A percentile compares a stretch with the other conserved stretches of the same genome.
These are phyloP conservation scores for Euphorbia schlechtendalii DNA, from an alignment of 441 rosid genomes.

Conservation along the genomic window DNA sequence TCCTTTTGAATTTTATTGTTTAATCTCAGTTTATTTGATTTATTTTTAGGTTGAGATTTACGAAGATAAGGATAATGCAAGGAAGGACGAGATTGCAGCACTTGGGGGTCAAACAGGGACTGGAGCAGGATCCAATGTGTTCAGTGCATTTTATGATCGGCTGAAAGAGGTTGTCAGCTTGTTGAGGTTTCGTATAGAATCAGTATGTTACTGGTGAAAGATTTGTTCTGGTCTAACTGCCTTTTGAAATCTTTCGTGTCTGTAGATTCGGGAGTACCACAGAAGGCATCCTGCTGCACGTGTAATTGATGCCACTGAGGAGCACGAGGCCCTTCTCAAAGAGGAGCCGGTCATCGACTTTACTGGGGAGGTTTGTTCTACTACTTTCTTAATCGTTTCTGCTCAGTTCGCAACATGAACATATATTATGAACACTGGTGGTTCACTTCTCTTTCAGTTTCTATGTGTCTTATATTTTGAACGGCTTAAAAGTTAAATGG, in stretches of 20 bases:
- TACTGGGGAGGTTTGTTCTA: conserved; percentile 72
- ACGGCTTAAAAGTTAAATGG: neutral
- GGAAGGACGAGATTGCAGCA: conserved; percentile 93
- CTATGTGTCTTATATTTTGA: too few relatives aligned
- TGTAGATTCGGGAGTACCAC: conserved; percentile 91
- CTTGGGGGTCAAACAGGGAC: conserved; percentile 84
- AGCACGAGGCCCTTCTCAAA: conserved; percentile 63
- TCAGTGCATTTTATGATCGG: conserved; percentile 84
- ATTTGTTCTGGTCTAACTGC: neutral
- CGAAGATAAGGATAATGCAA: conserved; percentile 77
- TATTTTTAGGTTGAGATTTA: conserved; percentile 62
- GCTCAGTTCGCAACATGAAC: neutral
- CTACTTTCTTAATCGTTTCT: neutral
- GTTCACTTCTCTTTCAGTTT: neutral
- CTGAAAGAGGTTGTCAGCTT: conserved; percentile 61
- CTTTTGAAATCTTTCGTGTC: neutral
- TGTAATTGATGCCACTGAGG: conserved; percentile 64
- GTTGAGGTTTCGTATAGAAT: neutral
- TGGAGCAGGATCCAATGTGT: conserved; percentile 73
- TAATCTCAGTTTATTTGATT: neutral
- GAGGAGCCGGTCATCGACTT: conserved; percentile 80
- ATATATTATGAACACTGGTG: neutral
- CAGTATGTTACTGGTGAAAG: neutral
- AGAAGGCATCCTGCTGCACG: conserved; percentile 83
- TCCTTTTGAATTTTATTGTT: neutral